Base-by-base conservation (phyloP, 2,329 filamentous ascomycete species). In the Fusarium xyrophilum region DNA sequence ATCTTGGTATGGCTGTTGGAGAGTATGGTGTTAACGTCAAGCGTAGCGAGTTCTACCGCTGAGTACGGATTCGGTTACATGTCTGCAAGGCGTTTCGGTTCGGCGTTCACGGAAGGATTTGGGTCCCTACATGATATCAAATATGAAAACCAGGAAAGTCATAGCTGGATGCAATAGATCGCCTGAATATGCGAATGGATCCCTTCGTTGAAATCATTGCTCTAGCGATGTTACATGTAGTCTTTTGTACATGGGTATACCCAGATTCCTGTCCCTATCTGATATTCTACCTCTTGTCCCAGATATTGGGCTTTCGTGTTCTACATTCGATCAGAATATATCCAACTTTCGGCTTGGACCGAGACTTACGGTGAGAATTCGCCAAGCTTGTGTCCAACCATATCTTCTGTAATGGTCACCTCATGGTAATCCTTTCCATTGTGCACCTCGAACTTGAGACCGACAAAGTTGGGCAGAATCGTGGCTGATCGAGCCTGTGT, bases 1-100 rank as follows among this genome's bases (percentile, higher is more conserved):
- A 99, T 79, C 80, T 99, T 74, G 96, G 96, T 19, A 98, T 98
- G 93, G 96, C 96, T 2, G 95, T 98, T 32, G 92, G 92, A 33
- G 96, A 99, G 83, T 99, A 98, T 77, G 96, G 96, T 2, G 93
- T 99, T 54, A 99, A 97, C 77, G 92, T 98, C 55, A 98, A 97
- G 88, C 87, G 96, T 69, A 94, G 95, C 76, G 96, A 99, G 82
- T 99, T 98, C 77, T 99, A 99, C 79, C 87, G 94, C 74, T 97
- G 73, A 75, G 23, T 21, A 23, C n/a, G 25, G 40, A 60, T 51
- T 47, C 48, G 38, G 51, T 44, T 63, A 64, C 43, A 66, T 65
- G 57, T 46, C 56, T 61, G 56, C 59, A 62, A 58, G 73, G 71
- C 65, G 71, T 73, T 75, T 46, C 47, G 66, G 58, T 66, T 67